Evolutionary conservation across 1,139 yeast species (phyloP), one percentile per base, ranked within the genome.

Genomic region (Pneumocystis wakefieldiae): DNA sequence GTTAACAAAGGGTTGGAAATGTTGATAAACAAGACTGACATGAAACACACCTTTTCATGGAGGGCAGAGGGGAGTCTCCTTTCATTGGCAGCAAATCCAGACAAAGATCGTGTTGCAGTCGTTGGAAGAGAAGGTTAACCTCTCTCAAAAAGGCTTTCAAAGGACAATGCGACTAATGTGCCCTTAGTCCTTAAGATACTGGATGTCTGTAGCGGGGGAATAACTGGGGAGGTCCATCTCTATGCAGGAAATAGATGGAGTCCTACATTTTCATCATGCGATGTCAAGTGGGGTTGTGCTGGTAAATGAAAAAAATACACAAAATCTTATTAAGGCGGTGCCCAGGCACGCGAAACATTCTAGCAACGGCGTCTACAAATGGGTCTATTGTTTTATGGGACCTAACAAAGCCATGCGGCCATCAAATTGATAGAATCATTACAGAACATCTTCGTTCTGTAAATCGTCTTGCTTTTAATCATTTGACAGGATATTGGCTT

Each of bases 371-470:
- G 2, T 69, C 66, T 24, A 61, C 65, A 41, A 64, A 61, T 61
- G 67, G 69, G 28, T 63, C 68, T 32, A 63, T 68, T 32, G 61
- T 67, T n/a, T 57, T 63, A 10, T 66, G 68, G 66, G 63, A 64
- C 60, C 38, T 64, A 48, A 68, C 66, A 29, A 55, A 36, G 17
- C 57, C 62, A n/a, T 42, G 48, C 32, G n/a, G 67, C 14, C 61
- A 19, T 58, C 58, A 37, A 55, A 59, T 36, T 24, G 63, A 60
- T 48, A 61, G 58, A 14, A 66, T 64, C 61, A 77, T 60, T 60
- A 85, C 53, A 75, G 96, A 87, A 67, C 96, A 89, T 69, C 84
- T 84, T 62, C 76, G 97, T 64, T 84, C 95, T 2, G 85, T 92
- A 60, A 89, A 90, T 71, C 81, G 95, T 0, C 76, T 92, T 37